Percentiles rank a stretch among this genome's conserved stretches.
Evolutionary conservation across 2,329 filamentous ascomycete genomes (phyloP).

Genomic region (Xylaria sp.): DNA sequence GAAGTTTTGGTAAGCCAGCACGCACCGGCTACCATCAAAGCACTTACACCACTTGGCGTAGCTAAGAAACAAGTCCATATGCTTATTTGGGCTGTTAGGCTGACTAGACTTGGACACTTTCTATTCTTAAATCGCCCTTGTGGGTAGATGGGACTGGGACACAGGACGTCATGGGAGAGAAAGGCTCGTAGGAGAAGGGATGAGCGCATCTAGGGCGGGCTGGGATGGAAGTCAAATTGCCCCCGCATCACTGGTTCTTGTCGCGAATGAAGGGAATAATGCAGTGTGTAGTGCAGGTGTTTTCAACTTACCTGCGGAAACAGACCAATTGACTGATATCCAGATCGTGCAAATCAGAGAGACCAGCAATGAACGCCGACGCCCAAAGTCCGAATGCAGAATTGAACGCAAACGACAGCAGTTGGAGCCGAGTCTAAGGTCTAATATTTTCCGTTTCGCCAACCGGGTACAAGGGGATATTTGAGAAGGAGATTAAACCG

Average conservation of each 20-base stretch:
- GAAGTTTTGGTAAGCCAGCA: neutral
- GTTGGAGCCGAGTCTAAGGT: constrained; percentile 45
- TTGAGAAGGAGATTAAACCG: constrained; percentile 37
- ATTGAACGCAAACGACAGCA: constrained; percentile 48
- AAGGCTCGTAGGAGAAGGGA: neutral
- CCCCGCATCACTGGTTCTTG: neutral
- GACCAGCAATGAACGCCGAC: constrained; percentile 52
- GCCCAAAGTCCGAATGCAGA: constrained; percentile 47
- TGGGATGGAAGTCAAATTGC: too few relatives aligned
- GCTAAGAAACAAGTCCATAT: neutral
- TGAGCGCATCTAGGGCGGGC: neutral
- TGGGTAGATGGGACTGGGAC: neutral
- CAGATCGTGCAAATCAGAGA: constrained; percentile 49
- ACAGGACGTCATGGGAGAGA: neutral
- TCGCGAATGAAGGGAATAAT: neutral
- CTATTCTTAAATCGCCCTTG: neutral
- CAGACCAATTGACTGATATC: constrained; percentile 47
- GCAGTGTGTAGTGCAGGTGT: neutral
- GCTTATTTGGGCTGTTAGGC: neutral
- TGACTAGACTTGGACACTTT: neutral
- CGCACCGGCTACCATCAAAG: too few relatives aligned
- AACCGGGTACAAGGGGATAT: constrained; percentile 35
- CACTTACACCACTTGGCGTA: neutral
- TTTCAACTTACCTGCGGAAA: constrained; percentile 41
- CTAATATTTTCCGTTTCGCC: constrained; percentile 38